These are phyloP conservation scores for Rhizopogon sp. DNA, from an alignment of 768 basidiomycete species.

Conservation along the genomic window DNA sequence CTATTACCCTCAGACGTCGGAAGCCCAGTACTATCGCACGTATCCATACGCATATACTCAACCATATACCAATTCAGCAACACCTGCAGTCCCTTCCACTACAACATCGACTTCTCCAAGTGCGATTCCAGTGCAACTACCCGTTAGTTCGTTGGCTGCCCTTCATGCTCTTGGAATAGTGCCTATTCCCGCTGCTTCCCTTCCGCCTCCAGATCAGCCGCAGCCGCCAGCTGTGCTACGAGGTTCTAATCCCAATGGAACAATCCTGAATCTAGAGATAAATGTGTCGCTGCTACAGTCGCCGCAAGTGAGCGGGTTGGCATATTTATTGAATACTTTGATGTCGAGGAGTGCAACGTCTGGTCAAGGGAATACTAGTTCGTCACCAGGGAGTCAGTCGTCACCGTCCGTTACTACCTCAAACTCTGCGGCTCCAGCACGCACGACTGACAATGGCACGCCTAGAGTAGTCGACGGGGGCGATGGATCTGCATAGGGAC, in stretches of 20 bases:
- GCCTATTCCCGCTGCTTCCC: constrained; percentile 55
- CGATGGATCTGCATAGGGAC: not conserved
- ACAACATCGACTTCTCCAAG: constrained; percentile 31
- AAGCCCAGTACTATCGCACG: constrained; percentile 56
- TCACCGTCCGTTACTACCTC: not conserved
- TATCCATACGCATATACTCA: constrained; percentile 66
- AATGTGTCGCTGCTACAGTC: constrained; percentile 70
- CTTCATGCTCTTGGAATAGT: constrained; percentile 70
- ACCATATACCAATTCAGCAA: constrained; percentile 37
- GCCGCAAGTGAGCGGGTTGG: constrained; percentile 73
- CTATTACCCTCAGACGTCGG: constrained; percentile 29
- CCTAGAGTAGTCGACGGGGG: not conserved
- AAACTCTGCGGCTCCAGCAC: not conserved
- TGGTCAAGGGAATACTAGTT: constrained; percentile 12
- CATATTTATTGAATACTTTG: constrained; percentile 64
- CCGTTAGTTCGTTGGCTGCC: constrained; percentile 50
- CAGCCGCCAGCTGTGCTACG: constrained; percentile 75
- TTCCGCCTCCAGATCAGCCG: constrained; percentile 49
- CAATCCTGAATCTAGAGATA: constrained; percentile 72
- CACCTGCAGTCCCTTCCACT: constrained; percentile 27
- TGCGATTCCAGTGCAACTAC: constrained; percentile 64
- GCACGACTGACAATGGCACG: not conserved
- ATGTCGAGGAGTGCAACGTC: constrained; percentile 42
- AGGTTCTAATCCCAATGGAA: constrained; percentile 66
- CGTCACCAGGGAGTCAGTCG: not conserved